Percentiles rank a stretch among this genome's conserved stretches.
Conservation (phyloP, 495 filamentous ascomycete species). For the Penicillium alfredii region DNA sequence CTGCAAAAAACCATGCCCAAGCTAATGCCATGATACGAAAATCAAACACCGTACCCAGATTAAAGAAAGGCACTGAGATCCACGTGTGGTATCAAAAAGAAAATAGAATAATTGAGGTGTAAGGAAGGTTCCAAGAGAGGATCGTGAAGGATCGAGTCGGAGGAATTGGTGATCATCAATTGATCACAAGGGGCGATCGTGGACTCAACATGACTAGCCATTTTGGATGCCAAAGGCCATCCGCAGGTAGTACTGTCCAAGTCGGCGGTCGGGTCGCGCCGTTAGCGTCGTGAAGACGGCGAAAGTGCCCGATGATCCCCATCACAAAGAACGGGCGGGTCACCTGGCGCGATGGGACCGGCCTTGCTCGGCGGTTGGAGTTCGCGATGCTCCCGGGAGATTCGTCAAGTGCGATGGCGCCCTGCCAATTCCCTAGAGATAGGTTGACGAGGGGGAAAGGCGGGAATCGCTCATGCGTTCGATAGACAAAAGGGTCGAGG, state of each 20-base stretch:
- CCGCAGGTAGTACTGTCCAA: too few species aligned
- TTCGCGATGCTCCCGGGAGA: constrained; percentile 3
- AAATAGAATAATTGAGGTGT: too few species aligned
- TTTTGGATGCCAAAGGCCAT: constrained; percentile 1
- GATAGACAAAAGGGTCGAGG: constrained; percentile 4
- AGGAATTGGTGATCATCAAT: too few species aligned
- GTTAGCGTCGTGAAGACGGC: too few species aligned
- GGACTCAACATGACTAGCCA: constrained; percentile 7
- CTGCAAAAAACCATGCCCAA: constrained; percentile 17
- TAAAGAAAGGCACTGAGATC: constrained; percentile 1
- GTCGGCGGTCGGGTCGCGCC: constrained; percentile 4
- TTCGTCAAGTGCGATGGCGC: constrained; percentile 5
- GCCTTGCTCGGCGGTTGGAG: constrained; percentile 9
- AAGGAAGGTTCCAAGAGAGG: too few species aligned
- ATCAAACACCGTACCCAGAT: too few species aligned
- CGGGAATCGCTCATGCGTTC: constrained; percentile 11
- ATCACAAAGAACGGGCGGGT: too few species aligned
- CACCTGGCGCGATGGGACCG: constrained; percentile 12
- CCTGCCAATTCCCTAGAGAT: constrained; percentile 8
- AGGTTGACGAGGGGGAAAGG: constrained; percentile 2
- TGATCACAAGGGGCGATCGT: neutral
- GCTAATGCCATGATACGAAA: constrained; percentile 14
- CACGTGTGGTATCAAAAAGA: constrained; percentile 6
- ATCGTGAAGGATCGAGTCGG: too few species aligned
- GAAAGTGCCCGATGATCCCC: too few species aligned